phyloP scores from a whole-genome alignment of 169 alveolate genomes.

The Plasmodium adleri region DNA sequence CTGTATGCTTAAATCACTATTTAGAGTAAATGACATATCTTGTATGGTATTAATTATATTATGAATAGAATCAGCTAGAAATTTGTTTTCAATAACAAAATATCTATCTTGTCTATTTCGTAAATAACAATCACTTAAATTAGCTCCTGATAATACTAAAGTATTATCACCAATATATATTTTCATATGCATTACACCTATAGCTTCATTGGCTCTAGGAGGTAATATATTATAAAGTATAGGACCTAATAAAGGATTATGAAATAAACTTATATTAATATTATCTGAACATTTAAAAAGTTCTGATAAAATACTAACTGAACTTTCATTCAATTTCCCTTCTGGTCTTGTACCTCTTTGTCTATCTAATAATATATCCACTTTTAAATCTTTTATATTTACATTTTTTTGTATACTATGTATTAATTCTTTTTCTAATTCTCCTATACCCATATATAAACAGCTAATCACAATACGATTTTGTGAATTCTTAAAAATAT shows the following conservation, averaged over 20 bases:
- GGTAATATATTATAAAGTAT: slow-evolving; percentile 76
- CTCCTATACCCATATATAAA: slow-evolving; percentile 82
- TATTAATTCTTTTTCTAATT: slow-evolving; percentile 80
- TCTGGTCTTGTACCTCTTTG: slow-evolving; percentile 78
- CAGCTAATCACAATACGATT: slow-evolving; percentile 81
- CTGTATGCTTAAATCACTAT: slow-evolving; percentile 43
- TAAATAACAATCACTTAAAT: slow-evolving; percentile 82
- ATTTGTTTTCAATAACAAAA: slow-evolving; percentile 79
- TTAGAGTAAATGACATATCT: slow-evolving; percentile 78
- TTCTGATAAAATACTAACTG: slow-evolving; percentile 75
- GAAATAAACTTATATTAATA: slow-evolving; percentile 78
- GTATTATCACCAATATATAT: slow-evolving; percentile 81
- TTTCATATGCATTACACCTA: slow-evolving; percentile 87
- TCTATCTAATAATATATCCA: slow-evolving; percentile 82
- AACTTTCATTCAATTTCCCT: slow-evolving; percentile 72
- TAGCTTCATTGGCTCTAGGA: slow-evolving; percentile 82
- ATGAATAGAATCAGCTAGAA: slow-evolving; percentile 83
- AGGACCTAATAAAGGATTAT: slow-evolving; percentile 83
- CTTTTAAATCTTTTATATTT: slow-evolving; percentile 69
- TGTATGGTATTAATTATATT: slow-evolving; percentile 80
- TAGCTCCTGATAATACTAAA: slow-evolving; percentile 84
- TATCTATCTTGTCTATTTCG: slow-evolving; percentile 83
- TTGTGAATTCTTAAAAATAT: slow-evolving; percentile 72
- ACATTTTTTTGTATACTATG: slow-evolving; percentile 69
- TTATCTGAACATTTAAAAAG: slow-evolving; percentile 57